Percentiles rank a stretch among this genome's conserved stretches.
Conservation (phyloP, 2,329 filamentous ascomycete species). For the Domatiomyces globalis region DNA sequence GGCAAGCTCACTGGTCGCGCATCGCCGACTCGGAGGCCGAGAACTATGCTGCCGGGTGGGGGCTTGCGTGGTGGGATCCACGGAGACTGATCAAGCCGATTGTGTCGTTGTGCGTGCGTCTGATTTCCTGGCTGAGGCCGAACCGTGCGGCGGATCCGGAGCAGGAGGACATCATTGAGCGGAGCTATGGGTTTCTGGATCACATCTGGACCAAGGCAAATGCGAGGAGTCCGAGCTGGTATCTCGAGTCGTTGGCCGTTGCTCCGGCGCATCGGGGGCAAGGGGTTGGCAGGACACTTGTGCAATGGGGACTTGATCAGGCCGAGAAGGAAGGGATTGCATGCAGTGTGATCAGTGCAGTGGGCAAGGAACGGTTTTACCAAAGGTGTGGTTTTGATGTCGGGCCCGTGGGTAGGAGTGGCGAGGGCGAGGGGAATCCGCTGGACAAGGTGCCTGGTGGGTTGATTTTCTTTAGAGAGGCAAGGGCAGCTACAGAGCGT, state of each 20-base stretch:
- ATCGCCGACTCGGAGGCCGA: conserved; percentile 7
- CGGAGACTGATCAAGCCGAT: conserved; percentile 26
- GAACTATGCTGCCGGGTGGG: conserved; percentile 13
- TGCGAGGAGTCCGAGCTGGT: conserved; percentile 22
- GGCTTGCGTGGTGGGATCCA: conserved; percentile 10
- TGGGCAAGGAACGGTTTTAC: conserved; percentile 31
- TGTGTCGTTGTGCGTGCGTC: conserved; percentile 26
- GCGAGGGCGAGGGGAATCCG: conserved; percentile 14
- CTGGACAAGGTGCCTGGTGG: conserved; percentile 11
- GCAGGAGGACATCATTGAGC: conserved; percentile 11
- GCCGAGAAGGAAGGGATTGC: conserved; percentile 11
- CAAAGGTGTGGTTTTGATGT: conserved; percentile 23
- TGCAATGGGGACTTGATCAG: conserved; percentile 28
- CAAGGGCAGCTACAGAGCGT: background rate
- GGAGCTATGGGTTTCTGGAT: conserved; percentile 10
- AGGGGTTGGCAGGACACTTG: conserved; percentile 27
- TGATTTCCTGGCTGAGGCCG: conserved; percentile 13
- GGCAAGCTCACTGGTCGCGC: conserved; percentile 13
- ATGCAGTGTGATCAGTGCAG: conserved; percentile 27
- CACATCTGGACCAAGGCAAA: conserved; percentile 20
- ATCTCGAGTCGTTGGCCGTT: conserved; percentile 17
- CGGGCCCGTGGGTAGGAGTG: conserved; percentile 12
- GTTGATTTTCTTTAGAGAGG: conserved; percentile 12
- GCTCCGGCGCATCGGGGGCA: conserved; percentile 26
- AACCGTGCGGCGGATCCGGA: conserved; percentile 10